A percentile compares a stretch with the other conserved stretches of the same genome.
These are phyloP conservation scores for Aureobasidium lini DNA, from an alignment of 2,329 filamentous ascomycete genomes.

Conservation along the genomic window DNA sequence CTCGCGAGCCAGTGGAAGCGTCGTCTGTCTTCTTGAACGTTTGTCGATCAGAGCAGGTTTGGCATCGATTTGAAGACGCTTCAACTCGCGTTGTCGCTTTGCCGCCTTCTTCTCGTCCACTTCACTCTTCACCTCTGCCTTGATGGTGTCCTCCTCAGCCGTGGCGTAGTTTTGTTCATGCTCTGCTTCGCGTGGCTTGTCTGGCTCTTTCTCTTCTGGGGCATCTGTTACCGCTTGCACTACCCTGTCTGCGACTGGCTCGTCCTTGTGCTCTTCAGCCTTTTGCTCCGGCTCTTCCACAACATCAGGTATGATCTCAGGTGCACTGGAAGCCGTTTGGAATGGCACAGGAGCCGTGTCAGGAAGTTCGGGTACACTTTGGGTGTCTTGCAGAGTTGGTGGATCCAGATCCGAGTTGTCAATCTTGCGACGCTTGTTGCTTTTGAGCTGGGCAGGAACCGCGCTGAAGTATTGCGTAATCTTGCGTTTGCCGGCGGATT, in stretches of 20 bases:
- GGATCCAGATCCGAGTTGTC: not conserved
- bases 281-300: not conserved
- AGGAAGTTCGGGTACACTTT: not conserved
- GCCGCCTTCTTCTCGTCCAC: not conserved
- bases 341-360: not conserved
- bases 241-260: not conserved
- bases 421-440: slow-evolving; percentile 8
- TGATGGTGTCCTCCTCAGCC: not conserved
- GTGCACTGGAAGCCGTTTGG: not conserved
- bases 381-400: not conserved
- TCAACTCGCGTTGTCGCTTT: not conserved
- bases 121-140: not conserved
- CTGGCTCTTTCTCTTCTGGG: not conserved
- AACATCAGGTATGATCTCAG: not conserved
- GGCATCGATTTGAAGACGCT: slow-evolving; percentile 7
- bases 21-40: not conserved
- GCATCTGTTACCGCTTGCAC: not conserved
- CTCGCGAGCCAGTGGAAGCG: not conserved
- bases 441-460: not conserved
- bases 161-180: not conserved
- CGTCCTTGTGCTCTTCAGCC: not conserved
- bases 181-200: slow-evolving; percentile 2
- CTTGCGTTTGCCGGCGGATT: not conserved
- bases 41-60: slow-evolving; percentile 7
- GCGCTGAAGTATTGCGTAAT: not conserved